Base-by-base conservation (phyloP, 371 early-diverging fungal species). In the Mycotypha africana region DNA sequence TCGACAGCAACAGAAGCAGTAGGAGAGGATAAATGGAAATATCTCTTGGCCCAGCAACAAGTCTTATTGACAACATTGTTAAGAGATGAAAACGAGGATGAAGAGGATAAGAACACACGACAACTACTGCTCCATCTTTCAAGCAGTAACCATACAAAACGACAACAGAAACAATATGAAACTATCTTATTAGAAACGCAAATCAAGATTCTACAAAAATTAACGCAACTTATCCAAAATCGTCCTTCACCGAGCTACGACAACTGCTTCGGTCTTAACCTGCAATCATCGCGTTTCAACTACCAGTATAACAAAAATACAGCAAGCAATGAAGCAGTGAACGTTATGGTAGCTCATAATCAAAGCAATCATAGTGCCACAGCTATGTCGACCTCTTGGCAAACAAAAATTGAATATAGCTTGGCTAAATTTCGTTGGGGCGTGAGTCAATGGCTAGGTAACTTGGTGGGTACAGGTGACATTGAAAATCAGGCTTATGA, bases 401-500 rank as follows among this genome's bases (percentile, higher is more conserved):
- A 49, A 34, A 55, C 56, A 31, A 49, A 55, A 42, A 2, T 55
- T 5, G 56, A 49, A 16, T 55, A 35, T 45, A 16, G 36, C 3
- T 5, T 45, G 6, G 23, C 46, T 21, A 38, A 34, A 14, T 37
- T 48, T 15, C 52, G 53, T 41, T 60, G 60, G 60, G 47, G 38
- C 15, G 14, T 60, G 21, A 51, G 44, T 33, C 55, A 55, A 41
- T 51, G 51, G 50, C 35, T 51, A 12, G 56, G 60, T 21, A 47
- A 17, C 25, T 28, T 28, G 28, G 55, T 51, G n/a, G 52, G 55
- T 8, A 48, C 45, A 47, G 60, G 55, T 2, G 41, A 43, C 6
- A 47, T 60, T n/a, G 49, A 47, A 38, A 48, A 54, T 7, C 42
- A 55, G 38, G 55, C 43, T 11, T 54, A 36, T 30, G 56, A 55